Evolutionary conservation across 202 grass and related monocot genomes (phyloP).

Genomic region (Alloteropsis angusta): DNA sequence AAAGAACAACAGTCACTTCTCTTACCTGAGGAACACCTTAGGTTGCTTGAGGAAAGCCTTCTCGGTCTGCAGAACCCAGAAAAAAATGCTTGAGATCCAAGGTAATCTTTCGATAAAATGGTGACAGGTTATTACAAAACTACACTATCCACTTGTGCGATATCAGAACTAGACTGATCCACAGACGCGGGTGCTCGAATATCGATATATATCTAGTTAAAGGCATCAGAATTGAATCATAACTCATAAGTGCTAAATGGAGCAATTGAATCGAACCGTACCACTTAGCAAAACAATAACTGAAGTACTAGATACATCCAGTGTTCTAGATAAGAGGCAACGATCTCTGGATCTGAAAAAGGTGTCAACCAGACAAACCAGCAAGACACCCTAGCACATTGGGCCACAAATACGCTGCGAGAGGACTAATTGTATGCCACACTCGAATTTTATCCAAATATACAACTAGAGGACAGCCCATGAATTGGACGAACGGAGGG

Average conservation of each 20-base stretch:
- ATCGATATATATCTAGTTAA: background rate
- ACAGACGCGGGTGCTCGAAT: background rate
- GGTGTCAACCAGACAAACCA: background rate
- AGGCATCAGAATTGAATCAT: background rate
- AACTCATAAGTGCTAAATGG: background rate
- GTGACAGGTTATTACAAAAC: background rate
- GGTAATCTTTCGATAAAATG: background rate
- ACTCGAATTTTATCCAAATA: background rate
- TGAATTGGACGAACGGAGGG: background rate
- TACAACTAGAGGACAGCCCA: background rate
- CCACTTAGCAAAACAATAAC: background rate
- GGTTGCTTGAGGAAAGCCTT: slow-evolving; percentile 67
- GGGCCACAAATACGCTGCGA: background rate
- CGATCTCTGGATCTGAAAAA: background rate
- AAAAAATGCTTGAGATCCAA: background rate
- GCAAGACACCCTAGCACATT: background rate
- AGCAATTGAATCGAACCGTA: background rate
- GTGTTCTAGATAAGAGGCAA: background rate
- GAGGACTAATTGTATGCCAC: background rate
- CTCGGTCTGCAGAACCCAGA: slow-evolving; percentile 46
- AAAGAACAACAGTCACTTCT: background rate
- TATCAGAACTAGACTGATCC: background rate
- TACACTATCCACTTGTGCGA: background rate
- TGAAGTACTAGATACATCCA: background rate
- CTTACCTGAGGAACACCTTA: slow-evolving; percentile 78